Base-by-base conservation (phyloP, 169 alveolate genomes). In the Plasmodium gaboni region DNA sequence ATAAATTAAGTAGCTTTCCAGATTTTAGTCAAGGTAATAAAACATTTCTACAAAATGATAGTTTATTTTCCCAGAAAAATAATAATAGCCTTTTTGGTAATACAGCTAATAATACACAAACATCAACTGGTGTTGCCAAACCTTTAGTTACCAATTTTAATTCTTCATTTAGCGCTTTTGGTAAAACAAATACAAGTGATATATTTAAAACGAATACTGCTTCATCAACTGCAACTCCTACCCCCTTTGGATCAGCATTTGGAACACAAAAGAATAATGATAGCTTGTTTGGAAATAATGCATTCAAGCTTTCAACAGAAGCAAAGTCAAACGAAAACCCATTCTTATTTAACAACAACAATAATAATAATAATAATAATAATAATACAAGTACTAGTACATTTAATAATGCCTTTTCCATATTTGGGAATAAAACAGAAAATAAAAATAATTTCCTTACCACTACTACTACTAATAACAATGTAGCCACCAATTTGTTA, bases 161-260 rank as follows among this genome's bases (percentile, higher is more conserved):
- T 42, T 26, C 44, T 5, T 32, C 73, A 15, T 83, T 83, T 50
- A 83, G 83, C 53, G 51, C 91, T 15, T 83, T 83, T 68, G 76
- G 73, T 24, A 83, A 83, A 63, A 53, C 91, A 53, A 83, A 15
- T 24, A 83, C 91, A 57, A 83, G n/a, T 68, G 91, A 83, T 60
- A 28, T 83, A 9, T 83, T 83, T 48, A 83, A 68, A 68, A 13
- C 85, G 13, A 63, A 26, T 57, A 76, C 48, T 57, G 32, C 64
- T 67, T 28, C 69, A 5, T 50, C 22, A 22, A 61, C 28, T 3
- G 26, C 71, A 10, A 24, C 89, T 28, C 53, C 67, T 64, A 15
- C 67, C 9, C 32, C 89, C 19, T 38, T 38, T 38, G 46, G 10
- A 38, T 42, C 89, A 6, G 26, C 53, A 57, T 50, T 26, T 42